phyloP scores from a whole-genome alignment of 257 asterid genomes.

The Penstemon newberryi region DNA sequence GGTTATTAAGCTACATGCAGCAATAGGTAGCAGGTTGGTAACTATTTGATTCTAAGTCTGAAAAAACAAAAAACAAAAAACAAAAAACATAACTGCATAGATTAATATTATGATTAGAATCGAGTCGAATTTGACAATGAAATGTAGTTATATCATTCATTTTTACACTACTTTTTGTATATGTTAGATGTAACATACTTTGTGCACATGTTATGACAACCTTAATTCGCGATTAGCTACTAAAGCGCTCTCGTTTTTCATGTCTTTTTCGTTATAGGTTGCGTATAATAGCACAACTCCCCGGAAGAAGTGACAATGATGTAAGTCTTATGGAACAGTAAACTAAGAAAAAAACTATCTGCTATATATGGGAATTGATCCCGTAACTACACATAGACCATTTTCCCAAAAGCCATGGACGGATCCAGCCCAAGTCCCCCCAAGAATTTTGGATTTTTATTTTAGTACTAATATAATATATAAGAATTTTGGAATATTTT shows the following conservation, averaged over 20 bases:
- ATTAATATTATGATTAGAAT: background rate
- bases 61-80: background rate
- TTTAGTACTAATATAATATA: no score
- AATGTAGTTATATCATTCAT: background rate
- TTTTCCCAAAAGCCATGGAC: constrained; percentile 56
- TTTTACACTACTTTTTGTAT: background rate
- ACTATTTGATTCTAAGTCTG: background rate
- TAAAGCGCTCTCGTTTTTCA: background rate
- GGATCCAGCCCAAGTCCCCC: no score
- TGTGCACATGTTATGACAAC: constrained; percentile 2
- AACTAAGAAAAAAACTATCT: constrained; percentile 72
- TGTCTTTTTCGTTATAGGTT: constrained; percentile 45
- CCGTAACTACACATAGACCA: constrained; percentile 75
- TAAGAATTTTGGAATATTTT: no score
- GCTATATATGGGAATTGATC: constrained; percentile 86
- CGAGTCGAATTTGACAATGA: background rate
- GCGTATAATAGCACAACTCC: constrained; percentile 86
- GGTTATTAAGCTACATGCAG: constrained; percentile 79
- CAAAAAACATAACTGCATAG: background rate
- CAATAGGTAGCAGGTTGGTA: constrained; percentile 82
- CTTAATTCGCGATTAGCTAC: background rate
- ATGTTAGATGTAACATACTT: constrained; percentile 15
- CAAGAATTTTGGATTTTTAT: no score
- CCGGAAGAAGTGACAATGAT: constrained; percentile 72
- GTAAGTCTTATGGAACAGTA: constrained; percentile 82